Conservation (phyloP, 805 yeast genomes). For the Ascoidea asiatica region DNA sequence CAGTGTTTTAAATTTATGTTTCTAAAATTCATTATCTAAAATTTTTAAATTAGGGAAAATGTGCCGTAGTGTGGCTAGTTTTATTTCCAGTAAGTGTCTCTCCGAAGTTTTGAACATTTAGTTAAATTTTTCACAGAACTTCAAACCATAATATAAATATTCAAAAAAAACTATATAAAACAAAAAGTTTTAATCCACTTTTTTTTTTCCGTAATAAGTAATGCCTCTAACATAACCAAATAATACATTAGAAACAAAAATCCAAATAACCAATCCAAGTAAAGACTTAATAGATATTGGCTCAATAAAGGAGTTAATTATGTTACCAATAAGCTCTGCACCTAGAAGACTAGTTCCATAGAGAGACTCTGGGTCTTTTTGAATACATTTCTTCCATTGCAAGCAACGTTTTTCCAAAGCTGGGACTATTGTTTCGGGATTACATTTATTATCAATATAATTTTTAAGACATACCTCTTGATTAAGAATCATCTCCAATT, state of each 20-base stretch:
- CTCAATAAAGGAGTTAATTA: slow-evolving; percentile 48
- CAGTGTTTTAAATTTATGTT: too few relatives aligned
- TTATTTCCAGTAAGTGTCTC: too few relatives aligned
- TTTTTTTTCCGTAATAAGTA: slow-evolving; percentile 27
- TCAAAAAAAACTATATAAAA: too few relatives aligned
- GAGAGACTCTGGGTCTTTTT: slow-evolving; percentile 31
- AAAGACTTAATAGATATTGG: slow-evolving; percentile 47
- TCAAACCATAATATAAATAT: too few relatives aligned
- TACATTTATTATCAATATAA: slow-evolving; percentile 43
- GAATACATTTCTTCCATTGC: slow-evolving; percentile 57
- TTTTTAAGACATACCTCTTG: slow-evolving; percentile 38
- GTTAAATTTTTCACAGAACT: too few relatives aligned
- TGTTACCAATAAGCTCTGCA: slow-evolving; percentile 46
- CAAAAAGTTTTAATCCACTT: too few relatives aligned
- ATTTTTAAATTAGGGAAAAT: too few relatives aligned
- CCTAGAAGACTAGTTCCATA: background rate
- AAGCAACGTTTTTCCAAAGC: slow-evolving; percentile 43
- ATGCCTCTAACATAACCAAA: slow-evolving; percentile 55
- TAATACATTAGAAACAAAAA: slow-evolving; percentile 47
- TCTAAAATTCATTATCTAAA: too few relatives aligned
- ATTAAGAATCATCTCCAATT: slow-evolving; percentile 32
- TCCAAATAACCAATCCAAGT: slow-evolving; percentile 26
- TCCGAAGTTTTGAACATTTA: too few relatives aligned
- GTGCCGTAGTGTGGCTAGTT: too few relatives aligned
- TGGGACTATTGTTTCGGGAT: slow-evolving; percentile 39